Evolutionary conservation across 2,329 filamentous ascomycete genomes (phyloP), one percentile per base, ranked within the genome.

Genomic region (Xylariales sp.): DNA sequence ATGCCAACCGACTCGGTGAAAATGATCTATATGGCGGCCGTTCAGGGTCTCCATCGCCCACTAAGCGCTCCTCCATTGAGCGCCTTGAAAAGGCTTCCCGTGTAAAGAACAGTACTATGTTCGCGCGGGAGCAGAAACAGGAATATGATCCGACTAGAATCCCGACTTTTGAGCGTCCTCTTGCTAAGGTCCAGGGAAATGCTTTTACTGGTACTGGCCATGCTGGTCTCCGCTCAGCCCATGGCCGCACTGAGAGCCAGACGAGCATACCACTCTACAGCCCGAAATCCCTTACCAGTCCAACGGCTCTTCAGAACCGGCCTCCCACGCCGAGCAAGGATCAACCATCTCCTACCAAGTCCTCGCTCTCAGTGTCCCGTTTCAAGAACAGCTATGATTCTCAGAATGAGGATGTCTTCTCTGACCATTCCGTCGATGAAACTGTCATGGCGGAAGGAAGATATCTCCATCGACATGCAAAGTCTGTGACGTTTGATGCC

Each of bases 71-170:
- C 53, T 98, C 95, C 18, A 94, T 99, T 73, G 96, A 99, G 86
- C 94, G 94, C 77, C 86, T 99, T 67, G 97, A 97, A 83, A 93
- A 91, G 79, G 94, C 94, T 39, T 97, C 95, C 63, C 92, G 96
- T 68, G 96, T 99, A 76, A 97, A 95, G 86, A 98, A 97, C 83
- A 97, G 95, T 86, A 97, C 91, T 82, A 97, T 98, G 86, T 93
- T 97, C 78, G 94, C 93, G 49, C 91, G 94, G 63, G 94, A 97
- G 81, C 91, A 94, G 78, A 94, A 94, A 82, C 89, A 94, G 79
- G 92, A 97, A 83, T 97, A 97, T 84, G 93, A 97, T 79, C 93
- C 94, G 34, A 87, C 91, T 64, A 88, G 89, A 72, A 82, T 94
- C 62, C 91, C 92, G 53, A 85, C 92, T 67, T 87, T 97, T 69